Percentiles rank a stretch among this genome's conserved stretches.
phyloP scores from a whole-genome alignment of 768 basidiomycete species.

The Pholiota molesta region DNA sequence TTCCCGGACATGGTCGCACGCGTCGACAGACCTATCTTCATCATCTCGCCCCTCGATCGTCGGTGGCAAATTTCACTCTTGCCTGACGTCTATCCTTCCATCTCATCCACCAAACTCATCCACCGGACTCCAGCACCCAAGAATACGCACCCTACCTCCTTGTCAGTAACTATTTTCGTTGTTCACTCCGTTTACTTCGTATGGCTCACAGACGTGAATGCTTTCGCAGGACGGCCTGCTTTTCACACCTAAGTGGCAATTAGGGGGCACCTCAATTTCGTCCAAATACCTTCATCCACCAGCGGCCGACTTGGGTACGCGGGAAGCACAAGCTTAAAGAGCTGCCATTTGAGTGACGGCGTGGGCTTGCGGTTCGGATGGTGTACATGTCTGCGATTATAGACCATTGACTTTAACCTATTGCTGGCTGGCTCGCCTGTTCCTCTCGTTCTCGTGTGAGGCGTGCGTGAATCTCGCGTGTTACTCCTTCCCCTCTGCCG shows the following conservation, averaged over 20 bases:
- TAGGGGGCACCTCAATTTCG: background rate
- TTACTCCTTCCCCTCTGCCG: background rate
- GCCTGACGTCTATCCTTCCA: background rate
- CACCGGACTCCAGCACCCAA: background rate
- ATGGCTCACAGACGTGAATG: background rate
- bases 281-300: background rate
- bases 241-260: background rate
- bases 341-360: constrained; percentile 9
- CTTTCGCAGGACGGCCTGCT: background rate
- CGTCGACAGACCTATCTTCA: background rate
- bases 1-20: constrained; percentile 2
- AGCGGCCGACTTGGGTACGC: background rate
- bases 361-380: background rate
- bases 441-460: constrained; percentile 1
- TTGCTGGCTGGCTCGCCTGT: background rate
- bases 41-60: constrained; percentile 1
- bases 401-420: background rate
- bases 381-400: constrained; percentile 1
- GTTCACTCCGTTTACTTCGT: background rate
- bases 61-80: background rate
- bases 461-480: background rate
- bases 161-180: background rate
- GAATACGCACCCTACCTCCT: background rate
- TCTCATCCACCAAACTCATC: background rate
- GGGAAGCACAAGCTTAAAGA: background rate